A percentile compares a stretch with the other conserved stretches of the same genome.
phyloP scores from a whole-genome alignment of 2,329 filamentous ascomycete species.

The Zasmidium citrigriseum region DNA sequence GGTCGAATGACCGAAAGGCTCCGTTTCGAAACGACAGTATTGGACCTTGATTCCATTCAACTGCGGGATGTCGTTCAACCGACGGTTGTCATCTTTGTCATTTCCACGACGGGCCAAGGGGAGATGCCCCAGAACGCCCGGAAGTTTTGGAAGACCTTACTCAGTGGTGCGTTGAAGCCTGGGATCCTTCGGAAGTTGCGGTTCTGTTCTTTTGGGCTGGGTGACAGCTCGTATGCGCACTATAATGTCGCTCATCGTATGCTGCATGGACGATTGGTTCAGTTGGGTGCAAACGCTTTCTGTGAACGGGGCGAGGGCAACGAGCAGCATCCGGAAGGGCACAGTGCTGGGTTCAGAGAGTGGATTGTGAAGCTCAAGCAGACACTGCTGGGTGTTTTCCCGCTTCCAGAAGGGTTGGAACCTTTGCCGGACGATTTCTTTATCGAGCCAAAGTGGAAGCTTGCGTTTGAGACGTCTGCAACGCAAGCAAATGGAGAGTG shows the following conservation, averaged over 20 bases:
- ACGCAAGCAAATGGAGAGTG: neutral
- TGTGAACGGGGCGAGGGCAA: conserved; percentile 84
- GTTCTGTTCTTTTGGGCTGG: conserved; percentile 87
- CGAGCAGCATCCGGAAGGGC: conserved; percentile 92
- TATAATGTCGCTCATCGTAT: conserved; percentile 91
- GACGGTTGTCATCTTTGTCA: conserved; percentile 70
- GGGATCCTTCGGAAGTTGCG: conserved; percentile 67
- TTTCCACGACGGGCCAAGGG: conserved; percentile 93
- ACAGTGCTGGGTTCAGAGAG: conserved; percentile 38
- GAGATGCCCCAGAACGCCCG: conserved; percentile 84
- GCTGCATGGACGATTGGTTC: conserved; percentile 77
- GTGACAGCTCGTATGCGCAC: conserved; percentile 93
- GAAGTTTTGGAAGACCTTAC: conserved; percentile 79
- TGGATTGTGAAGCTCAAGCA: conserved; percentile 60
- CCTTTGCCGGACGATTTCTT: conserved; percentile 75
- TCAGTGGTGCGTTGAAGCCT: conserved; percentile 74
- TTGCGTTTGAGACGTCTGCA: conserved; percentile 33
- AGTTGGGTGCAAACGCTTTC: conserved; percentile 78
- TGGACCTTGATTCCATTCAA: conserved; percentile 74
- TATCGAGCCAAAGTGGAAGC: conserved; percentile 72
- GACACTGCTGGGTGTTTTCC: conserved; percentile 66
- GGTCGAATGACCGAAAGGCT: conserved; percentile 73
- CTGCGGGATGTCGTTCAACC: conserved; percentile 53
- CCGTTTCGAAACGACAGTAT: conserved; percentile 73
- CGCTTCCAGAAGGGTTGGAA: conserved; percentile 64